These are phyloP conservation scores for Coleophoma cylindrospora DNA, from an alignment of 2,329 filamentous ascomycete species.

Conservation along the genomic window DNA sequence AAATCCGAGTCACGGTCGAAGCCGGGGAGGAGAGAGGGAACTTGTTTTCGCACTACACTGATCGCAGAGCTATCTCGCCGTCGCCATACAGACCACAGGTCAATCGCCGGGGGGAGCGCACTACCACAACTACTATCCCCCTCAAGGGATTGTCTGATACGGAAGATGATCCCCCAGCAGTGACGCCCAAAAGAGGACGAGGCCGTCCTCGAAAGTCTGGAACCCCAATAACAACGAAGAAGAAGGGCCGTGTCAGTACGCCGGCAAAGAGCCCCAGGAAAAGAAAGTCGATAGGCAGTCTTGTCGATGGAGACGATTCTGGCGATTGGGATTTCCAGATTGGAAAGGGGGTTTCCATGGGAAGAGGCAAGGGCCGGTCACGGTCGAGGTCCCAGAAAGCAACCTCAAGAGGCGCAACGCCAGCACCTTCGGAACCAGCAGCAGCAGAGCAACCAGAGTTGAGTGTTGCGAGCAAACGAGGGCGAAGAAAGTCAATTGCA, in stretches of 20 bases:
- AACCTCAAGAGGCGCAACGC: conserved; percentile 10
- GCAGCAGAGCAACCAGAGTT: conserved; percentile 4
- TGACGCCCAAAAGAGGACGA: conserved; percentile 33
- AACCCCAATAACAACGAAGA: conserved; percentile 29
- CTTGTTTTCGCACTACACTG: conserved; percentile 10
- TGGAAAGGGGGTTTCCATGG: conserved; percentile 14
- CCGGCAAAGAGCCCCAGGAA: conserved; percentile 12
- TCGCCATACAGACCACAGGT: conserved; percentile 13
- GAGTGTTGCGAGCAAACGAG: conserved; percentile 11
- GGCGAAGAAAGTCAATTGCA: conserved; percentile 11
- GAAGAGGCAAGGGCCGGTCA: conserved; percentile 18
- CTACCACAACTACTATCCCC: conserved; percentile 25
- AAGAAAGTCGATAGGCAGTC: conserved; percentile 19
- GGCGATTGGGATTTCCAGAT: conserved; percentile 17
- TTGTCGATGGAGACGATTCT: conserved; percentile 19
- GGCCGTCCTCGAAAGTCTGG: conserved; percentile 37
- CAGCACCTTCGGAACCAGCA: background rate
- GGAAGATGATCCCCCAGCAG: conserved; percentile 14
- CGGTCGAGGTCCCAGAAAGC: conserved; percentile 20
- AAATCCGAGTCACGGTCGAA: conserved; percentile 28
- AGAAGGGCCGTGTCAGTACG: conserved; percentile 15
- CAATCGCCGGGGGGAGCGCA: conserved; percentile 18
- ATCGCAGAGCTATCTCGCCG: conserved; percentile 6
- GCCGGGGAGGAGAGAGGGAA: conserved; percentile 22
- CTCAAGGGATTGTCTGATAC: conserved; percentile 26